Conservation (phyloP, 2,329 filamentous ascomycete genomes). For the Aureobasidium sp. region DNA sequence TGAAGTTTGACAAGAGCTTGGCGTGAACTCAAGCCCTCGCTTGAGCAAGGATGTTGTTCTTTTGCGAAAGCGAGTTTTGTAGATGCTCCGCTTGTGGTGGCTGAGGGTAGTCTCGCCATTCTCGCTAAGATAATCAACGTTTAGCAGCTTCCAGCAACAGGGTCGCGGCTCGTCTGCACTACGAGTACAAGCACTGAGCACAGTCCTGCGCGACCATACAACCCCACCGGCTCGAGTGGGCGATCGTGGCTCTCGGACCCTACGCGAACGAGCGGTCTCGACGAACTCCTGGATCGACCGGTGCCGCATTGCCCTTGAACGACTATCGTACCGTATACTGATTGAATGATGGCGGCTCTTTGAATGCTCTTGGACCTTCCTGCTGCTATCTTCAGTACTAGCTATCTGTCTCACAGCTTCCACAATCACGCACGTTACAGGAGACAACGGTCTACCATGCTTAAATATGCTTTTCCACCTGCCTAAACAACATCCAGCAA, state of each 20-base stretch:
- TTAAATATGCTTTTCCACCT: neutral
- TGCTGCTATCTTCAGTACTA: no score
- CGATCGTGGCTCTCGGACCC: neutral
- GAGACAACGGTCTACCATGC: neutral
- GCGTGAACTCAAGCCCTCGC: neutral
- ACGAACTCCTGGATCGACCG: neutral
- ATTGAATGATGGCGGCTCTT: neutral
- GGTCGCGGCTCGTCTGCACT: neutral
- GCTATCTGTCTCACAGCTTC: neutral
- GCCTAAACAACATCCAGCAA: neutral
- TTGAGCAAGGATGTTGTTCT: neutral
- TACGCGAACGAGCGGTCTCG: neutral
- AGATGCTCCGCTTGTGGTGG: neutral
- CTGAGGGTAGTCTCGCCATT: neutral
- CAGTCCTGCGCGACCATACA: neutral
- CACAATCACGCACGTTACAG: neutral
- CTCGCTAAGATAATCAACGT: constrained; percentile 1
- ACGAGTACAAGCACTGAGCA: constrained; percentile 4
- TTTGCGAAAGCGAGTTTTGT: neutral
- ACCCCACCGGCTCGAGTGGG: neutral
- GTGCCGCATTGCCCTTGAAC: neutral
- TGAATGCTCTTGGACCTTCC: neutral
- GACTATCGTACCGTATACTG: neutral
- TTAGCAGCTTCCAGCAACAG: neutral
- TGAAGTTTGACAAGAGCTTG: neutral